Conservation (phyloP, 306 rosid genomes). For the Trifolium fragiferum region DNA sequence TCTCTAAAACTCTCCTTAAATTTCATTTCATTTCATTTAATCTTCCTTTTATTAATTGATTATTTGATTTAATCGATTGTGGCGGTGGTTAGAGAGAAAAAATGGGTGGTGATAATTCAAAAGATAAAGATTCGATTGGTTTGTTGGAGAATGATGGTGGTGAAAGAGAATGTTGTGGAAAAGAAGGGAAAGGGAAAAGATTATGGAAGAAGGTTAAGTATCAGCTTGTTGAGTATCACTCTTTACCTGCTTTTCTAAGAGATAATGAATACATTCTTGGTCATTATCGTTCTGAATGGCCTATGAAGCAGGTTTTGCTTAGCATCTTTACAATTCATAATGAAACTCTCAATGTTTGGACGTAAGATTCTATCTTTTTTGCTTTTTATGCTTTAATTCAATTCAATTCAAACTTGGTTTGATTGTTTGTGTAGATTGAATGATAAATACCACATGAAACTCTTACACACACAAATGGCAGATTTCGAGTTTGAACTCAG, state of each 20-base stretch:
- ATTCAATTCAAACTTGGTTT: background rate
- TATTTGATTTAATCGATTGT: background rate
- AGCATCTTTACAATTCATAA: slow-evolving; percentile 91
- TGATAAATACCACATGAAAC: too few relatives aligned
- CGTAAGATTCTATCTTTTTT: slow-evolving; percentile 57
- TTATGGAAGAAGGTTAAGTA: slow-evolving; percentile 92
- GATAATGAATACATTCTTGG: slow-evolving; percentile 87
- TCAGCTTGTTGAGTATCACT: slow-evolving; percentile 91
- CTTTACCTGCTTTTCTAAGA: slow-evolving; percentile 79
- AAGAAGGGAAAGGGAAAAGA: slow-evolving; percentile 70
- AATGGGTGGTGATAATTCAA: slow-evolving; percentile 40
- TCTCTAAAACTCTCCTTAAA: background rate
- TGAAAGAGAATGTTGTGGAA: slow-evolving; percentile 29
- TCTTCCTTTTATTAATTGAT: background rate
- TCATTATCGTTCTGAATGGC: slow-evolving; percentile 93
- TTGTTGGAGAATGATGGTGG: slow-evolving; percentile 45
- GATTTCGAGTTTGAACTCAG: too few relatives aligned
- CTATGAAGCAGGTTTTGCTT: slow-evolving; percentile 78
- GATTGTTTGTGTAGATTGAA: too few relatives aligned
- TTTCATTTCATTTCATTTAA: background rate
- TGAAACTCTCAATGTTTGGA: slow-evolving; percentile 98
- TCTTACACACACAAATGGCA: too few relatives aligned
- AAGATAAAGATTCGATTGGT: slow-evolving; percentile 30
- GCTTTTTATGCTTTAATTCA: background rate
- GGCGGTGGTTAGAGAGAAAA: slow-evolving; percentile 8